Conservation (phyloP, 176 grass and related monocot species). For the Bothriochloa decipiens region DNA sequence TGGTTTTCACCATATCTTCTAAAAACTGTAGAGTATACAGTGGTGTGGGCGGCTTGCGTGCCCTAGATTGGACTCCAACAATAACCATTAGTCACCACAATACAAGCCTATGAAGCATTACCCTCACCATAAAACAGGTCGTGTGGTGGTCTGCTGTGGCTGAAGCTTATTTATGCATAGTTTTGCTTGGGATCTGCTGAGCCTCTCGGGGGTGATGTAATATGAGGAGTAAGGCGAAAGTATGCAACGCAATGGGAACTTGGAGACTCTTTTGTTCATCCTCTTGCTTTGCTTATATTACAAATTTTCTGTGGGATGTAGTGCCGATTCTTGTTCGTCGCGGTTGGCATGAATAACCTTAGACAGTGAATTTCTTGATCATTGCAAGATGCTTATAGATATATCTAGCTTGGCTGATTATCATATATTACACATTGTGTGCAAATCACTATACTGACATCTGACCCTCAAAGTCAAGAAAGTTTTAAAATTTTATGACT, state of each 20-base stretch:
- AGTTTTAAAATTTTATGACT: no score
- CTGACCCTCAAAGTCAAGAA: no score
- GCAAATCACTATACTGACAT: no score
- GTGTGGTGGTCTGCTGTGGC: background rate
- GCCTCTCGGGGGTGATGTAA: background rate
- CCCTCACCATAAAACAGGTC: background rate
- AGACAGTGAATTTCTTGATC: no score
- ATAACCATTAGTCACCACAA: background rate
- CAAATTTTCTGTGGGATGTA: background rate
- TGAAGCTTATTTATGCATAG: background rate
- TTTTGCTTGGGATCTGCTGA: background rate
- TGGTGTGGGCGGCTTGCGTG: background rate
- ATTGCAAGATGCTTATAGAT: no score
- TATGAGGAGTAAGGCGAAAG: background rate
- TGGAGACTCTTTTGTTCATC: background rate
- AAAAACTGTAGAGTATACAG: background rate
- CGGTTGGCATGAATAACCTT: no score
- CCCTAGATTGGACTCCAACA: background rate
- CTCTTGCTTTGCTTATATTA: background rate
- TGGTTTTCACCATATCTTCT: background rate
- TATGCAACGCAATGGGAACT: background rate
- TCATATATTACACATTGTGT: no score
- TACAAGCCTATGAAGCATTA: background rate
- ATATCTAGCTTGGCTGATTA: no score
- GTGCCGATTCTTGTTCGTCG: no score